Base-by-base conservation (phyloP, 2,329 filamentous ascomycete species). In the Ceratocystis colombiana region DNA sequence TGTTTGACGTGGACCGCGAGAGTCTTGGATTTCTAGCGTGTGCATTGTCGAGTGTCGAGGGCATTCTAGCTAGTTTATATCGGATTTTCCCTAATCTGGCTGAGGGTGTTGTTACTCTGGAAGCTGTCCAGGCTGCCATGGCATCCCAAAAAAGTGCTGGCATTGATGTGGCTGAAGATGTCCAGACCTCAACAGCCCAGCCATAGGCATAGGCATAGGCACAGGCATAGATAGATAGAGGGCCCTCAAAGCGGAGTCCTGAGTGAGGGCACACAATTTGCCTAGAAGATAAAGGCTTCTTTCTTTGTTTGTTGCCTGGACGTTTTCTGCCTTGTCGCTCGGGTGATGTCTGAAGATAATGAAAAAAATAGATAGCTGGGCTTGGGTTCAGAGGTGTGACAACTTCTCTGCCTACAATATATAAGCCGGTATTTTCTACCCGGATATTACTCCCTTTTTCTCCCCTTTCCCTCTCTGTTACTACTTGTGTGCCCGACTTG, bases 1-100 rank as follows among this genome's bases (percentile, higher is more conserved):
- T 97, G 0, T 97, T 97, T 74, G 94, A 99, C 75, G 89, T 94
- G 6, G 92, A 96, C 72, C 82, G 94, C 63, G 94, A 99, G 78
- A 91, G 96, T 74, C 79, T 99, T 45, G 94, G 94, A 0, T 97
- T 97, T 71, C 76, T 97, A 67, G 91, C 96, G 2, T 89, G 96
- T 10, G 91, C 82, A 0, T 84, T 96, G 82, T 79, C 85, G 69
- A 96, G 92, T 71, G 78, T 95, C 65, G 86, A 88, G 69, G 85
- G 84, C 0, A 90, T 88, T 76, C 84, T 85, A 65, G 76, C 76
- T 68, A 79, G 79, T 53, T 85, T 89, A 72, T 80, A 76, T 71
- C 79, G 80, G 63, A 81, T 80, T 63, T 81, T 84, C 77, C 77
- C 78, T n/a, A 75, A 74, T 22, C 73, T 80, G 17, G 71, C 74